Evolutionary conservation across 2,329 filamentous ascomycete genomes (phyloP), one percentile per base, ranked within the genome.

Genomic region (Eurotiales sp.): DNA sequence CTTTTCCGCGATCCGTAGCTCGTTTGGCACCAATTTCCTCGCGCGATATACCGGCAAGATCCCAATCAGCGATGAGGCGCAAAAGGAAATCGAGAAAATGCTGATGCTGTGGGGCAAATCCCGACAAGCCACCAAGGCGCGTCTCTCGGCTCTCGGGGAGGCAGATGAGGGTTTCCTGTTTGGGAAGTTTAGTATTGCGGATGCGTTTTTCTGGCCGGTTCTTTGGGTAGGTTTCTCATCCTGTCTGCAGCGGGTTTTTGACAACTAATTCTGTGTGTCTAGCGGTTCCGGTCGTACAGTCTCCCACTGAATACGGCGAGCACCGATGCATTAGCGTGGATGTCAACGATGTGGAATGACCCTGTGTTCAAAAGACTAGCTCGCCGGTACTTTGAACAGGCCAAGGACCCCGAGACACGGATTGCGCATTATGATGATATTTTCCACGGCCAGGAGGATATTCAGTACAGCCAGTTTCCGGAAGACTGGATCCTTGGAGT

Each of bases 141-240:
- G 61, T 4, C 52, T 68, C 32, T 56, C 44, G 14, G 50, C 51
- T 12, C 42, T 67, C 10, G 60, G 60, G 0, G 58, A 64, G 23
- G 53, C 30, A 5, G 64, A 70, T 51, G 61, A 69, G n/a, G 62
- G 63, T 1, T 70, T 69, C 52, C 54, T 70, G 56, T 71, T 64
- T 58, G 68, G 68, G 1, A 54, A 53, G 17, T 71, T 71, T 54
- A 63, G 66, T 39, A 69, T 70, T 53, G 68, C 62, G 5, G 68
- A 71, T 64, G 60, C 67, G 0, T 68, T 70, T 43, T 71, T 64
- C 48, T 70, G 68, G 68, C 67, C 66, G 2, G 58, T 70, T 34
- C 59, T 71, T 51, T 70, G 66, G 67, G 68, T 70, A 54, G 50
- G 49, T 11, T 37, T n/a, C 32, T 27, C 25, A 27, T 27, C 5